Base-by-base conservation (phyloP, 306 rosid species). In the Vigna trinervia region DNA sequence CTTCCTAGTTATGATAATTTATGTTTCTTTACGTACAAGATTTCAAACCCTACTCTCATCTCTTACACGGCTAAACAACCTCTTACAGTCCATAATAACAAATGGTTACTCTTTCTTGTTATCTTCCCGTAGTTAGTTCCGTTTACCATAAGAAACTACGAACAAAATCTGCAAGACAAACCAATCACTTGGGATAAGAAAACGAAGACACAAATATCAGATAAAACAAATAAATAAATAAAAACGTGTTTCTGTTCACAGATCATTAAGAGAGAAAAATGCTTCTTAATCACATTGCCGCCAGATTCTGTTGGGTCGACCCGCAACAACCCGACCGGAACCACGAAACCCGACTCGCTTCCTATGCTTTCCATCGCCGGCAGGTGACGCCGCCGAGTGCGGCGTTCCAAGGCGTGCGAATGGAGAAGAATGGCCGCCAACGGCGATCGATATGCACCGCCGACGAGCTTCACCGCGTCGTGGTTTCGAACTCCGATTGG, bases 401-500 rank as follows among this genome's bases (percentile, higher is more conserved):
- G 64, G 84, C 84, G 51, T 75, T 73, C 11, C 13, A 28, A 11
- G 65, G 52, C 36, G 56, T 76, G 54, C 65, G 15, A 78, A 75
- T 30, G 73, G 79, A 78, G 77, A 85, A 77, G 51, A 80, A 50
- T 26, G 77, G 45, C 17, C 81, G 46, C 15, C 78, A 80, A 28
- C 71, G 59, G 30, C 76, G 80, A 28, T 83, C 89, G 6, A 65
- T 89, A 53, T 94, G 92, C 73, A 94, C 96, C 4, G 97, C 95
- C 61, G 93, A 92, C 15, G 97, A 94, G 80, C 92, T 92, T 71
- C 98, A 94, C 81, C 85, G 81, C 23, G 89, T 92, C 64, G 15
- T 88, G 12, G 86, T 92, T 85, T 84, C 96, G 12, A 78, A 85
- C 76, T 87, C 97, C 81, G 90, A 86, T 82, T 94, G 98, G 97